Evolutionary conservation across 179 eudicot genomes (phyloP).

Genomic region (Dionaea muscipula): DNA sequence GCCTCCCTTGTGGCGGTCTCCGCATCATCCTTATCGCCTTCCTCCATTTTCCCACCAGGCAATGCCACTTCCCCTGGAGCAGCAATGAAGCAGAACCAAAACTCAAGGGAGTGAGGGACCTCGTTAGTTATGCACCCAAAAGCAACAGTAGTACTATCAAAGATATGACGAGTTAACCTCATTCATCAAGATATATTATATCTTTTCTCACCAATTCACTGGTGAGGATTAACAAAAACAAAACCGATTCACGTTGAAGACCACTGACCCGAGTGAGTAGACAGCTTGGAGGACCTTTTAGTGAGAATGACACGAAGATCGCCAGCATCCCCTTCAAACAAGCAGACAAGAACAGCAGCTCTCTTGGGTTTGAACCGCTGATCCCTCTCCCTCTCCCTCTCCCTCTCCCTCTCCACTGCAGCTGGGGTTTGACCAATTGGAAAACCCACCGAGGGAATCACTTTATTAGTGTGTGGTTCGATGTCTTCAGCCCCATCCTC

Average conservation of each 20-base stretch:
- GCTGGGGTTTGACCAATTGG: conserved; percentile 49
- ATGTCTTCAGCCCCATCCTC: conserved; percentile 19
- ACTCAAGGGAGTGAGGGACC: no score
- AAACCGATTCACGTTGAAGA: no score
- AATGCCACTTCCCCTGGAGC: conserved; percentile 60
- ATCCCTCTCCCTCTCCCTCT: conserved; percentile 1
- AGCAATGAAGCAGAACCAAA: neutral
- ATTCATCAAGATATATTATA: no score
- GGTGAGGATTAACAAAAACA: neutral
- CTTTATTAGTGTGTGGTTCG: conserved; percentile 38
- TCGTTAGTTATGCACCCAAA: no score
- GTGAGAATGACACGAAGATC: conserved; percentile 73
- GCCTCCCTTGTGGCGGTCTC: conserved; percentile 68
- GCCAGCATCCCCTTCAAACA: conserved; percentile 57
- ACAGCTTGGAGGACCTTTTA: conserved; percentile 69
- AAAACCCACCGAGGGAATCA: conserved; percentile 61
- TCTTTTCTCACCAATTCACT: no score
- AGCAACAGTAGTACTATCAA: no score
- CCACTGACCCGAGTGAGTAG: conserved; percentile 76
- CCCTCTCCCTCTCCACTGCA: conserved; percentile 17
- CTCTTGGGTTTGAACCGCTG: conserved; percentile 38
- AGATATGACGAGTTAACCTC: no score
- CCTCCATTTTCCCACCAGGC: conserved; percentile 75
- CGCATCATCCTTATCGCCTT: conserved; percentile 51
- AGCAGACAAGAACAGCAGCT: conserved; percentile 79